phyloP scores from a whole-genome alignment of 345 rosid species.

The Eucalyptus curtisii region DNA sequence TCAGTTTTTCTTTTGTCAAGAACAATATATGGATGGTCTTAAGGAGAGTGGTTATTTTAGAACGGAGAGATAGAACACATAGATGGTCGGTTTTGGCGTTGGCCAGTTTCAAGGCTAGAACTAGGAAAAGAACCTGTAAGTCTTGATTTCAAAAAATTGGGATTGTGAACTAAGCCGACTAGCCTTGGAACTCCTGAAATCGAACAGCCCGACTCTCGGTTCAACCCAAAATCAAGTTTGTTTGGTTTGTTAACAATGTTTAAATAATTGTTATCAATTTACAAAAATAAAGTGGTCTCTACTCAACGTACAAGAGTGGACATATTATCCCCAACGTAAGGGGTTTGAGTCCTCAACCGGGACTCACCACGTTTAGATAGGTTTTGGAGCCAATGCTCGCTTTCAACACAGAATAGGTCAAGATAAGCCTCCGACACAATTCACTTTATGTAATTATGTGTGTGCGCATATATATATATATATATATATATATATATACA shows the following conservation, averaged over 20 bases:
- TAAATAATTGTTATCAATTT: neutral
- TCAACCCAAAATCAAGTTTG: neutral
- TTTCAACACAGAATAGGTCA: neutral
- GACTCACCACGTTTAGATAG: neutral
- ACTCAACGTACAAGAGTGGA: neutral
- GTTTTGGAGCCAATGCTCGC: neutral
- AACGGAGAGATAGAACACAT: neutral
- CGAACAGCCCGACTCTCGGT: neutral
- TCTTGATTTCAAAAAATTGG: neutral
- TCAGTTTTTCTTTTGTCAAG: no score
- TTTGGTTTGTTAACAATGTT: neutral
- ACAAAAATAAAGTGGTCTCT: neutral
- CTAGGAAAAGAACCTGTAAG: neutral
- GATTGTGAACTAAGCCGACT: neutral
- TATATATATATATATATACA: no score
- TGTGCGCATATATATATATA: accelerated
- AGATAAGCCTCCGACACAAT: neutral
- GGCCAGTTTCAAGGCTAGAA: neutral
- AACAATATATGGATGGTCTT: no score
- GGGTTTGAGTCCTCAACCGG: neutral
- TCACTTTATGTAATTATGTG: neutral
- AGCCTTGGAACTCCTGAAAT: neutral
- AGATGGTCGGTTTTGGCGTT: no score
- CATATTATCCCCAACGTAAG: neutral
- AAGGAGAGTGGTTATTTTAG: neutral